Evolutionary conservation across 768 basidiomycete genomes (phyloP).

Genomic region (Filobasidium wieringae): DNA sequence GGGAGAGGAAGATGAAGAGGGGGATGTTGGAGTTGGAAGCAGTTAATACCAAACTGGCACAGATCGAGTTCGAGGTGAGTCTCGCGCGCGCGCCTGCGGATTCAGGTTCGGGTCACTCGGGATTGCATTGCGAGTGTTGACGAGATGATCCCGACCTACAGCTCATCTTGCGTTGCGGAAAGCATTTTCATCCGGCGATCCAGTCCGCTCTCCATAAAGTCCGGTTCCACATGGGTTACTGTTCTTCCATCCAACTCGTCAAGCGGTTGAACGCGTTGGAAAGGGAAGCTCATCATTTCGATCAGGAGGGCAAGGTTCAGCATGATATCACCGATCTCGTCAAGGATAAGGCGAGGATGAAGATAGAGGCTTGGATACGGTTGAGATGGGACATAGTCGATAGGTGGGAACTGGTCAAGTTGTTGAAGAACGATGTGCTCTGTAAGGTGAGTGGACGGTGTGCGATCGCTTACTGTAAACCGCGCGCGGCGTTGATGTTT

Average conservation of each 20-base stretch:
- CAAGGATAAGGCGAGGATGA: background rate
- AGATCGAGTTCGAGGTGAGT: conserved; percentile 28
- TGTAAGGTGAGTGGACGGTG: background rate
- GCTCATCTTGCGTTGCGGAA: conserved; percentile 4
- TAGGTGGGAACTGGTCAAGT: background rate
- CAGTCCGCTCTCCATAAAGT: conserved; percentile 18
- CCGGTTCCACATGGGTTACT: conserved; percentile 22
- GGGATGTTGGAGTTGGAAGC: conserved; percentile 13
- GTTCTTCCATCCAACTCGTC: conserved; percentile 21
- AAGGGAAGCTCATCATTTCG: background rate
- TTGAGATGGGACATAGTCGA: background rate
- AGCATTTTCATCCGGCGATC: conserved; percentile 2
- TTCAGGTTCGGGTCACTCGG: background rate
- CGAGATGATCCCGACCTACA: too few relatives aligned
- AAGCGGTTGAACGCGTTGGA: conserved; percentile 16
- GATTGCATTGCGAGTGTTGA: too few relatives aligned
- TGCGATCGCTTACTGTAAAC: background rate
- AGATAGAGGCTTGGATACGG: background rate
- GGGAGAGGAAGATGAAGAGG: background rate
- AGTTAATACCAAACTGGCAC: conserved; percentile 21
- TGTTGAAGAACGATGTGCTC: background rate
- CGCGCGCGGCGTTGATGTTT: background rate
- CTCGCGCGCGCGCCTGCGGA: too few relatives aligned
- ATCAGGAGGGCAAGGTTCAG: background rate
- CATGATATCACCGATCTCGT: background rate